A percentile compares a stretch with the other conserved stretches of the same genome.
Conservation (phyloP, 768 basidiomycete genomes). For the Royoungia palumana region DNA sequence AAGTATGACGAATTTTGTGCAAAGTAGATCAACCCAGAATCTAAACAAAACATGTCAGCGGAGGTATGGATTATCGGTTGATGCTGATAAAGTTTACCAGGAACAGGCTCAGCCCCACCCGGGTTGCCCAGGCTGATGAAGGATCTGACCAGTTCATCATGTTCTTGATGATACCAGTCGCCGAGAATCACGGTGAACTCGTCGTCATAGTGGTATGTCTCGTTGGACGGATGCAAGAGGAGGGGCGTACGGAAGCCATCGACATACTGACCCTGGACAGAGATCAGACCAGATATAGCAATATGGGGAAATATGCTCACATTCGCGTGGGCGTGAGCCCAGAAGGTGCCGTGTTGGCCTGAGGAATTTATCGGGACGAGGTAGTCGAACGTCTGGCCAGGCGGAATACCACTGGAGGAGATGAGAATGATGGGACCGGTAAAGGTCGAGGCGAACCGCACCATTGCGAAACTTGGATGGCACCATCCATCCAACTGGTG, state of each 20-base stretch:
- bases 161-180: slow-evolving; percentile 92
- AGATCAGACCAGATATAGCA: background rate
- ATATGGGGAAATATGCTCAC: slow-evolving; percentile 12
- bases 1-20: slow-evolving; percentile 72
- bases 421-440: background rate
- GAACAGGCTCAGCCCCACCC: slow-evolving; percentile 83
- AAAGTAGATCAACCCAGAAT: slow-evolving; percentile 81
- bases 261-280: slow-evolving; percentile 74
- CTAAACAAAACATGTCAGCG: slow-evolving; percentile 34
- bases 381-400: slow-evolving; percentile 68
- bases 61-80: background rate
- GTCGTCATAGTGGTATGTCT: slow-evolving; percentile 76
- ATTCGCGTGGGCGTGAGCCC: slow-evolving; percentile 70
- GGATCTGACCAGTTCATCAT: slow-evolving; percentile 53
- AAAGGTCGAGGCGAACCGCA: slow-evolving; percentile 26
- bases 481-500: slow-evolving; percentile 87
- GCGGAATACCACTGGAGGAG: slow-evolving; percentile 70
- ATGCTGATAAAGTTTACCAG: slow-evolving; percentile 44
- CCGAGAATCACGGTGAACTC: slow-evolving; percentile 84
- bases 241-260: slow-evolving; percentile 91
- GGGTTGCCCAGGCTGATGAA: slow-evolving; percentile 78
- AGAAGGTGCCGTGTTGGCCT: slow-evolving; percentile 77
- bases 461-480: slow-evolving; percentile 82
- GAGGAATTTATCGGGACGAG: slow-evolving; percentile 65
- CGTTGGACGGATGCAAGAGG: slow-evolving; percentile 65